Evolutionary conservation across 257 asterid species (phyloP), one percentile per base, ranked within the genome.

Genomic region (Gentiana macrophylla): DNA sequence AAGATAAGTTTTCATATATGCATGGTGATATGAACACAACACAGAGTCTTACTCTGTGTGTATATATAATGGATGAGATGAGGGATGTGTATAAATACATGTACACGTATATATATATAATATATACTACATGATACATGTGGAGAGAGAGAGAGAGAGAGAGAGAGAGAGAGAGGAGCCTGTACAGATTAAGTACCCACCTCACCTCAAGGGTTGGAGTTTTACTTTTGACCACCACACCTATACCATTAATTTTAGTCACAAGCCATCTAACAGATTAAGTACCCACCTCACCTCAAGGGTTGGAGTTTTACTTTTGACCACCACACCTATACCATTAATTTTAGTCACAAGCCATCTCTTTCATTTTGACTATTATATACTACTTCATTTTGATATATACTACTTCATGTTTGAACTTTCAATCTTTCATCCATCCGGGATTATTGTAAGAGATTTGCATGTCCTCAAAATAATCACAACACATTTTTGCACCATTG

Each of bases 261-360:
- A 92, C 98, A 92, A 82, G 90, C 32, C 56, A 62, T 66, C 6
- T 38, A 56, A 63, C 68, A n/a, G 93, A 81, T 81, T 81, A 78
- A 86, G 70, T 72, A 65, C 80, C 46, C 78, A 80, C 84, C 84
- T 78, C 90, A 67, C 74, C 24, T 15, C 24, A 44, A 69, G 24
- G 52, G 60, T 56, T 56, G 24, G 24, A 15, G 66, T 50, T 52
- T 67, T 52, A 48, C 59, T 56, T 36, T 50, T 66, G 65, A 66
- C 64, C 71, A 36, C 55, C 46, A 15, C 24, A 15, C 24, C 24
- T 15, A 15, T 13, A 72, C 64, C 77, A 87, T 87, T 92, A 69
- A 92, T 88, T 83, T 70, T 62, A 56, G 50, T 92, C 98, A 92
- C 98, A 92, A 82, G 90, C 32, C 56, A 62, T 66, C 6, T 38